These are phyloP conservation scores for Halenospora varia DNA, from an alignment of 495 filamentous ascomycete species.

Conservation along the genomic window DNA sequence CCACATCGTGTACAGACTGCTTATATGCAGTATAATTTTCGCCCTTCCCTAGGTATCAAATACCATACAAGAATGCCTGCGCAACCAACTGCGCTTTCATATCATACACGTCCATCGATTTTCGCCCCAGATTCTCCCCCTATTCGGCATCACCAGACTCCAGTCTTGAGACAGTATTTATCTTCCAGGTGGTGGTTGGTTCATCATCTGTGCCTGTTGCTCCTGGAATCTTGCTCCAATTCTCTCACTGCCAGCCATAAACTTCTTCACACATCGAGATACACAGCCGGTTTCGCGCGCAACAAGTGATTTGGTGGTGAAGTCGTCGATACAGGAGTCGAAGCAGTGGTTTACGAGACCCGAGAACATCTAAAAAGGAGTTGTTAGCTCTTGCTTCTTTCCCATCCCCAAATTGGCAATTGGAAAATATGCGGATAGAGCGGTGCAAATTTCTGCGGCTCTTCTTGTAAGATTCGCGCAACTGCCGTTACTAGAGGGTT, in stretches of 20 bases:
- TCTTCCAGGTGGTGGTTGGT: constrained; percentile 22
- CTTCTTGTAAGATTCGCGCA: not conserved
- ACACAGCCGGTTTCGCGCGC: constrained; percentile 85
- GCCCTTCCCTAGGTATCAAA: not conserved
- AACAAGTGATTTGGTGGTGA: constrained; percentile 91
- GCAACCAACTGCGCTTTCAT: not conserved
- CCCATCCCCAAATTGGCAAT: not conserved
- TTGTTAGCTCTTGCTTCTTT: constrained; percentile 7
- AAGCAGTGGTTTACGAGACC: constrained; percentile 95
- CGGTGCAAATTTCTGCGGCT: no score
- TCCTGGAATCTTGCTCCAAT: constrained; percentile 91
- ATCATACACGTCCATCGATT: not conserved
- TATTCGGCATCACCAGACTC: not conserved
- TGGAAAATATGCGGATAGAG: not conserved
- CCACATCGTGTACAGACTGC: not conserved
- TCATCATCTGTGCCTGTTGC: constrained; percentile 81
- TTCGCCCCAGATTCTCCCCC: not conserved
- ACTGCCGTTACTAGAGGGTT: constrained; percentile 1
- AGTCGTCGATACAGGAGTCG: constrained; percentile 94
- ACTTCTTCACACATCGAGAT: constrained; percentile 91
- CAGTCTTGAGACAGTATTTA: not conserved
- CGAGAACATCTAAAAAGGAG: constrained; percentile 76
- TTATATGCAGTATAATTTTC: not conserved
- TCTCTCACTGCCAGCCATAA: constrained; percentile 80
- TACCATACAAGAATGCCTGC: constrained; percentile 1